Evolutionary conservation across 1,284 basidiomycete species (phyloP).

Genomic region (Sparassis latifolia): DNA sequence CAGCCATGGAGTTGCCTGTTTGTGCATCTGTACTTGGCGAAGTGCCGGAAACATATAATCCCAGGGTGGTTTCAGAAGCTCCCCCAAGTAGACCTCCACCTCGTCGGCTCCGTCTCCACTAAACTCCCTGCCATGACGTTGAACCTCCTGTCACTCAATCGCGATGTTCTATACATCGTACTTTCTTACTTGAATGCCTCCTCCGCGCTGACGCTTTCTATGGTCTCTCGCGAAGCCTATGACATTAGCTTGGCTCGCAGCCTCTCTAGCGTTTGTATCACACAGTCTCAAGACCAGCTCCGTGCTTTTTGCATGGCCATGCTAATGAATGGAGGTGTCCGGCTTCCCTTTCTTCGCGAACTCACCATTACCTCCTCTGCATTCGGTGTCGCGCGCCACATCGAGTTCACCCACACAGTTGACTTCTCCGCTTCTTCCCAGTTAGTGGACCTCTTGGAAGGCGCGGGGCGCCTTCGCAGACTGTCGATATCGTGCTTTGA

Average conservation of each 20-base stretch:
- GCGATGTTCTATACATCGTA: constrained; percentile 10
- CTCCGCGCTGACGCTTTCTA: constrained; percentile 7
- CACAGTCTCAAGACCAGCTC: constrained; percentile 7
- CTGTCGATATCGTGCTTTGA: constrained; percentile 9
- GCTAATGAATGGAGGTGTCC: constrained; percentile 1
- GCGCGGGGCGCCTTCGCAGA: not conserved
- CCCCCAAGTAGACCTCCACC: too few relatives aligned
- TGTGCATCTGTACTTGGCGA: too few relatives aligned
- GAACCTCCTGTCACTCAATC: constrained; percentile 9
- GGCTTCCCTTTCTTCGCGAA: constrained; percentile 4
- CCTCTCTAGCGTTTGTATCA: constrained; percentile 4
- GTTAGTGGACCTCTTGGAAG: constrained; percentile 2
- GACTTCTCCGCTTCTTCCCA: constrained; percentile 6
- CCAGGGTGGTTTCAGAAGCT: too few relatives aligned
- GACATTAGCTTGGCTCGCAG: constrained; percentile 6
- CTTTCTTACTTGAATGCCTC: constrained; percentile 5
- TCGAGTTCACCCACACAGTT: constrained; percentile 6
- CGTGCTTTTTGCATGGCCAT: constrained; percentile 4
- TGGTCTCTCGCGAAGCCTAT: constrained; percentile 8
- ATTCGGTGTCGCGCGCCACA: constrained; percentile 6
- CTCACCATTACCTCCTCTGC: constrained; percentile 3
- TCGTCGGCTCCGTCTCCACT: too few relatives aligned
- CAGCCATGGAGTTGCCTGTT: too few relatives aligned
- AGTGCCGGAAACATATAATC: too few relatives aligned
- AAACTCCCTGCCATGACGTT: not conserved